These are phyloP conservation scores for Delonix regia DNA, from an alignment of 306 rosid genomes.

Conservation along the genomic window DNA sequence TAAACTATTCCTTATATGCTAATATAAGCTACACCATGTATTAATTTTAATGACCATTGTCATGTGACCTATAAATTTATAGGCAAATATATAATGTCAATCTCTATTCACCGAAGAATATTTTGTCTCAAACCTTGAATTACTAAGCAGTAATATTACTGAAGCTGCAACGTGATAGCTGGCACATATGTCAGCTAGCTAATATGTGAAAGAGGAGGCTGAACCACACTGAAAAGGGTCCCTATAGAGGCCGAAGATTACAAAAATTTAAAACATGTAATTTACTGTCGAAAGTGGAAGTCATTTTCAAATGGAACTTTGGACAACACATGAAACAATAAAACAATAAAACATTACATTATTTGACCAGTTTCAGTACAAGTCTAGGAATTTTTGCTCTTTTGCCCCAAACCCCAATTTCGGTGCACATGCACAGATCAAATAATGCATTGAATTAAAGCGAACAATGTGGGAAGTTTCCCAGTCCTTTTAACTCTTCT, in stretches of 20 bases:
- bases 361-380: neutral
- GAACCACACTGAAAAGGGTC: neutral
- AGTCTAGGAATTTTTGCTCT: neutral
- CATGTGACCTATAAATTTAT: too few relatives aligned
- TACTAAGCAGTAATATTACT: neutral
- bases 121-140: conserved; percentile 13
- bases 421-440: neutral
- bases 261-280: neutral
- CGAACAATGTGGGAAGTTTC: neutral
- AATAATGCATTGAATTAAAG: neutral
- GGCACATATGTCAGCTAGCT: conserved; percentile 31
- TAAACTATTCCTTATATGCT: too few relatives aligned
- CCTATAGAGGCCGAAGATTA: neutral
- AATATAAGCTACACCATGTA: too few relatives aligned
- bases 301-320: neutral
- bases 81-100: neutral
- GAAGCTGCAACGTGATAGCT: conserved; percentile 41
- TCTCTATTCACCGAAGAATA: neutral
- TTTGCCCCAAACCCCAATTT: neutral
- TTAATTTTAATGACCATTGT: too few relatives aligned
- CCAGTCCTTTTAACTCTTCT: neutral
- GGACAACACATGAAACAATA: neutral
- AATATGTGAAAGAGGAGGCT: neutral
- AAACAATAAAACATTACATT: neutral
- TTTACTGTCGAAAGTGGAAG: conserved; percentile 28